phyloP scores from a whole-genome alignment of 768 basidiomycete genomes.

The Rhodotorula paludigena region DNA sequence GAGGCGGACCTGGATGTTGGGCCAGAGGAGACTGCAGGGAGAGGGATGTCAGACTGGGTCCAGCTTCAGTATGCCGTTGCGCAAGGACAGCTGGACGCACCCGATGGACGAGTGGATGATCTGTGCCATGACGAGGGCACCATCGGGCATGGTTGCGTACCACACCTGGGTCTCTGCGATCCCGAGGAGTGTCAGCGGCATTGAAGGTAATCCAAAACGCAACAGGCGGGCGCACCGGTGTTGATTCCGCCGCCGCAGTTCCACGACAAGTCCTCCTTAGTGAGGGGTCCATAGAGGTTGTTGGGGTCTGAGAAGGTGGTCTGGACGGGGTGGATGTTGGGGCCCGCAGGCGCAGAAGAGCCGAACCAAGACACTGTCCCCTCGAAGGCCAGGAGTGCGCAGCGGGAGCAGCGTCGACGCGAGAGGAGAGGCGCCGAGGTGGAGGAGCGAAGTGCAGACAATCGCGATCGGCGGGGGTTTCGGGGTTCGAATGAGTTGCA shows the following conservation, averaged over 20 bases:
- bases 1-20: constrained; percentile 63
- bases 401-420: background rate
- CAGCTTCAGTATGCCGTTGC: no score
- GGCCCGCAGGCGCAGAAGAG: constrained; percentile 25
- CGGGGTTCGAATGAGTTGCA: no score
- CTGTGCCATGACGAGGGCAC: constrained; percentile 58
- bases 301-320: constrained; percentile 53
- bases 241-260: constrained; percentile 73
- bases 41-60: no score
- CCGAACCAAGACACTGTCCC: constrained; percentile 39
- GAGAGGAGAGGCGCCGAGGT: background rate
- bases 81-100: constrained; percentile 53
- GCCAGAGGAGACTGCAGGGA: constrained; percentile 53
- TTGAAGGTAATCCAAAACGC: background rate
- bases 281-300: constrained; percentile 70
- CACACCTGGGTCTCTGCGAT: constrained; percentile 48
- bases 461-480: no score
- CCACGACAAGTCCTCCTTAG: constrained; percentile 74
- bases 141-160: constrained; percentile 76
- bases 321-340: constrained; percentile 79
- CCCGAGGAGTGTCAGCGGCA: constrained; percentile 57
- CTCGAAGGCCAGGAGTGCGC: background rate
- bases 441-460: background rate
- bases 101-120: constrained; percentile 63
- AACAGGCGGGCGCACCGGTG: constrained; percentile 55